These are phyloP conservation scores for Sporothrix mexicana DNA, from an alignment of 2,329 filamentous ascomycete species.

Conservation along the genomic window DNA sequence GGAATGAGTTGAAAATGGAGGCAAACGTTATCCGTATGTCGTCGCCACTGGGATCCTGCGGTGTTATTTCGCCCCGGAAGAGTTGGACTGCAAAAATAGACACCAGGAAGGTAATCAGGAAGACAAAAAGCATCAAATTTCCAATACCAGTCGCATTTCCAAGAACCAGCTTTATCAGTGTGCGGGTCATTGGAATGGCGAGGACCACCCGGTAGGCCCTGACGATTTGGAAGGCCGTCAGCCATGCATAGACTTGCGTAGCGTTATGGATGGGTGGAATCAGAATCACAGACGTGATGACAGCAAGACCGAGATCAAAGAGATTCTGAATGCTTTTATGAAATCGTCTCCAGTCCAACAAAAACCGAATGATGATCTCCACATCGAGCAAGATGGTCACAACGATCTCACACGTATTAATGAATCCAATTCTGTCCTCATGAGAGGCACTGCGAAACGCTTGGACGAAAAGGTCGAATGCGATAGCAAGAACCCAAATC, in stretches of 20 bases:
- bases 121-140: constrained; percentile 95
- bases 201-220: constrained; percentile 91
- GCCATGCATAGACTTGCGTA: constrained; percentile 78
- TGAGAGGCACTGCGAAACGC: constrained; percentile 78
- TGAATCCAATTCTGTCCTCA: constrained; percentile 67
- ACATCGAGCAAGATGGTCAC: constrained; percentile 79
- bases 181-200: constrained; percentile 83
- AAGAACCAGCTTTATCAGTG: constrained; percentile 85
- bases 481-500: constrained; percentile 82
- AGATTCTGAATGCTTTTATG: constrained; percentile 75
- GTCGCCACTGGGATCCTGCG: constrained; percentile 64
- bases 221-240: constrained; percentile 91
- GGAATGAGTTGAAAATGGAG: constrained; percentile 92
- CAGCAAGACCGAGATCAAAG: constrained; percentile 78
- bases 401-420: constrained; percentile 73
- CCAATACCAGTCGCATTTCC: constrained; percentile 90
- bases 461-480: constrained; percentile 79
- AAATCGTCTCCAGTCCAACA: constrained; percentile 80
- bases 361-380: constrained; percentile 82
- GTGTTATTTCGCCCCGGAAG: constrained; percentile 83
- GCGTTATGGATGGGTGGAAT: constrained; percentile 78
- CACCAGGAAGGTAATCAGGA: constrained; percentile 90
- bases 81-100: constrained; percentile 93
- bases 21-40: constrained; percentile 76
- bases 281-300: constrained; percentile 84